A percentile compares a stretch with the other conserved stretches of the same genome.
Conservation (phyloP, 495 filamentous ascomycete genomes). For the Penicillium egyptiacum region DNA sequence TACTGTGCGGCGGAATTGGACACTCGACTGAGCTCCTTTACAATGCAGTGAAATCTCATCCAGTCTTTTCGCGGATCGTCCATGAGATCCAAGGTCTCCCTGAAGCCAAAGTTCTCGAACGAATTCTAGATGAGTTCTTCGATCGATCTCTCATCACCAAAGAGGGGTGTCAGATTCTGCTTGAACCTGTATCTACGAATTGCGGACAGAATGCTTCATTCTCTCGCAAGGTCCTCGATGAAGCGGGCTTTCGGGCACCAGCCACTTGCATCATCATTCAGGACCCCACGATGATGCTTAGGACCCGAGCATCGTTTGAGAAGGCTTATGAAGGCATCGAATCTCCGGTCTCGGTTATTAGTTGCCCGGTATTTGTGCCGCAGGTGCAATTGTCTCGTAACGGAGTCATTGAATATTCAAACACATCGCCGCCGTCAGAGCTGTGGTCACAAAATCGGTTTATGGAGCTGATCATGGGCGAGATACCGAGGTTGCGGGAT, state of each 20-base stretch:
- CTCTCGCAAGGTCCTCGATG: constrained; percentile 29
- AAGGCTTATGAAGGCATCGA: constrained; percentile 25
- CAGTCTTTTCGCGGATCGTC: constrained; percentile 21
- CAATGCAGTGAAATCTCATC: constrained; percentile 28
- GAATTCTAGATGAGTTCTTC: constrained; percentile 28
- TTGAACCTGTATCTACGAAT: constrained; percentile 41
- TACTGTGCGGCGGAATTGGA: constrained; percentile 41
- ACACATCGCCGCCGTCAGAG: neutral
- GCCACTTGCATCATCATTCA: constrained; percentile 32
- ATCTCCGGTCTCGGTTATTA: constrained; percentile 21
- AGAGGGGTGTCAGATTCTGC: constrained; percentile 26
- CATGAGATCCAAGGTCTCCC: constrained; percentile 25
- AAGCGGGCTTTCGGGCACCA: constrained; percentile 14
- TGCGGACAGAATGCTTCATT: constrained; percentile 37
- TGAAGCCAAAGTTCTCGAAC: constrained; percentile 35
- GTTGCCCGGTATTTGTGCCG: constrained; percentile 36
- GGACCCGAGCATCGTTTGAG: constrained; percentile 37
- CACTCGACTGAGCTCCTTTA: constrained; percentile 39
- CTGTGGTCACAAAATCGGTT: constrained; percentile 33
- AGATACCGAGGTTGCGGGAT: constrained; percentile 37
- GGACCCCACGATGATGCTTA: constrained; percentile 40
- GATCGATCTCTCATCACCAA: constrained; percentile 18
- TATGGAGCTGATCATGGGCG: constrained; percentile 31
- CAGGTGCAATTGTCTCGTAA: constrained; percentile 13
- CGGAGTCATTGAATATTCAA: constrained; percentile 16